Base-by-base conservation (phyloP, 768 basidiomycete species). In the Leccinellum luteum region DNA sequence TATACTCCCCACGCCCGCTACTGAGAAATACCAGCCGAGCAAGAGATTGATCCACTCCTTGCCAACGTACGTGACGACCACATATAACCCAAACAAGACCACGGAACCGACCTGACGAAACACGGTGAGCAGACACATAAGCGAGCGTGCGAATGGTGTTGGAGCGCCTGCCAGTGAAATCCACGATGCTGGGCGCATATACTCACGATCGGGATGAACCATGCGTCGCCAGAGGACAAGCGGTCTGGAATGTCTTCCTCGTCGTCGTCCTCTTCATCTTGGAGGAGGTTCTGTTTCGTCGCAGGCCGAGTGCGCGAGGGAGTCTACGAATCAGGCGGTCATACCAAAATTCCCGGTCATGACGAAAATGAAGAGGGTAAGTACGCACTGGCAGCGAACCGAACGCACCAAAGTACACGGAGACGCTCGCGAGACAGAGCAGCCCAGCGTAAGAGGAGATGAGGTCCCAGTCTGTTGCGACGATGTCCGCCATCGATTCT, bases 31-130 rank as follows among this genome's bases (percentile, higher is more conserved):
- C 84, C 82, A 85, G 6, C 81, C 86, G 23, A 96, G 75, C 6
- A 94, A 62, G 79, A 81, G 82, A 72, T 95, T 95, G 56, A 96
- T 84, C 87, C 90, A 91, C 57, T 85, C 84, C 63, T 81, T 84
- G 31, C 92, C 91, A 52, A 89, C 73, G 69, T 86, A 92, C 65
- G 84, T 87, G 55, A 96, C 79, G 27, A 89, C 70, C 54, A 81
- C 59, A 65, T 89, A 94, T 59, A 94, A 69, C 5, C 85, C 82
- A 61, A 90, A 75, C 30, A 96, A 76, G 31, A 80, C 80, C 6
- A 76, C 77, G 1, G 90, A 92, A 5, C 90, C 92, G 58, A 88
- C 73, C 88, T 90, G 50, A 9, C 6, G 12, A 43, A 13, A n/a
- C 12, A 14, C 21, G 13, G 35, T 32, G 28, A 59, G 28, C 3